Evolutionary conservation across 805 yeast species (phyloP).

Genomic region (Suhomyces tanzawaensis): DNA sequence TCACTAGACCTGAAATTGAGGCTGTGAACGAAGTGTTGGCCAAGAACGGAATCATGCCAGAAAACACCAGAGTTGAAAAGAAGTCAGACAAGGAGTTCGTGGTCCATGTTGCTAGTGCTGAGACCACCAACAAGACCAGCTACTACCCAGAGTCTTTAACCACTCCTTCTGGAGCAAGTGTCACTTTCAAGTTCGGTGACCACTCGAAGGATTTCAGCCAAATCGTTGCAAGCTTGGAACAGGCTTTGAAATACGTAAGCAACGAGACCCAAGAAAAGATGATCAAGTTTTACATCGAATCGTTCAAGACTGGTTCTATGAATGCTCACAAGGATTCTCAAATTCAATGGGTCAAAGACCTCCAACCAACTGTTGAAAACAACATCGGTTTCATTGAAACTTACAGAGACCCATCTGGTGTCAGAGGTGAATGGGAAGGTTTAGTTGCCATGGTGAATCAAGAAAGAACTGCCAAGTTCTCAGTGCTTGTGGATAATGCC

Average conservation of each 20-base stretch:
- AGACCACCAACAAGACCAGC: slow-evolving; percentile 43
- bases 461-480: slow-evolving; percentile 80
- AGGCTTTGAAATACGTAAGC: slow-evolving; percentile 64
- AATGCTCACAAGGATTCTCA: slow-evolving; percentile 83
- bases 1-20: slow-evolving; percentile 61
- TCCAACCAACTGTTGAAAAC: slow-evolving; percentile 67
- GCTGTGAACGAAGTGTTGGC: slow-evolving; percentile 67
- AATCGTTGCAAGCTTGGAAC: slow-evolving; percentile 53
- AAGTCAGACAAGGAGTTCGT: slow-evolving; percentile 44
- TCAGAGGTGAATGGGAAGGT: slow-evolving; percentile 93
- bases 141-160: slow-evolving; percentile 51
- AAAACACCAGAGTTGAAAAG: slow-evolving; percentile 75
- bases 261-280: slow-evolving; percentile 68
- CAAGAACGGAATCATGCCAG: slow-evolving; percentile 63
- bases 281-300: slow-evolving; percentile 62
- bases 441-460: slow-evolving; percentile 87
- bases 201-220: slow-evolving; percentile 61
- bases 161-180: slow-evolving; percentile 36
- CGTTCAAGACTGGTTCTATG: slow-evolving; percentile 81
- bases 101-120: slow-evolving; percentile 69
- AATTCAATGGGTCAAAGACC: slow-evolving; percentile 82
- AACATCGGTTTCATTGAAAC: slow-evolving; percentile 92
- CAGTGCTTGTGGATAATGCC: slow-evolving; percentile 65
- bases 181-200: slow-evolving; percentile 72
- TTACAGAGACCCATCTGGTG: slow-evolving; percentile 88